These are phyloP conservation scores for Thalassiosira profunda DNA, from an alignment of 108 stramenopile genomes.

Conservation along the genomic window DNA sequence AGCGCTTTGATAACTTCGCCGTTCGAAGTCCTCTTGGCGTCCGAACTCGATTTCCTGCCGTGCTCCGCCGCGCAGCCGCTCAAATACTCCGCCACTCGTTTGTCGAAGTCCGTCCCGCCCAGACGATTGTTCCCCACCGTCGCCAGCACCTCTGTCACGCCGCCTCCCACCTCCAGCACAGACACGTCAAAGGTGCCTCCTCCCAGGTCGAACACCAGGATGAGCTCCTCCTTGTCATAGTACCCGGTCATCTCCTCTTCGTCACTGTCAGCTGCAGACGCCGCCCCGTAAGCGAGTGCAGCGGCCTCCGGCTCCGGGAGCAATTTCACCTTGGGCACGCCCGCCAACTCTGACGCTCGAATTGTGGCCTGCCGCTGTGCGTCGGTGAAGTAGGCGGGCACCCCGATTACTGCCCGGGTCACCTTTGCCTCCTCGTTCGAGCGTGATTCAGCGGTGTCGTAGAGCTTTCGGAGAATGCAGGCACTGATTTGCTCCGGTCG, in stretches of 20 bases:
- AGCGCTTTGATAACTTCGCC: neutral
- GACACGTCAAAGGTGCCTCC: slow-evolving; percentile 97
- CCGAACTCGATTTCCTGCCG: slow-evolving; percentile 6
- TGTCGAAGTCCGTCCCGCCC: slow-evolving; percentile 95
- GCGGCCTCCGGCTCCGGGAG: slow-evolving; percentile 97
- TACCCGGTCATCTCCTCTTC: slow-evolving; percentile 43
- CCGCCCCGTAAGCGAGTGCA: slow-evolving; percentile 92
- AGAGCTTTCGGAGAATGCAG: slow-evolving; percentile 69
- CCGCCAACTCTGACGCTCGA: slow-evolving; percentile 83
- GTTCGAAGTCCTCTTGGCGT: neutral
- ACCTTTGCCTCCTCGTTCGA: slow-evolving; percentile 36
- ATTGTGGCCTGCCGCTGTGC: slow-evolving; percentile 89
- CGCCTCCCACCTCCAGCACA: slow-evolving; percentile 86
- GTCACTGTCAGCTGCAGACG: neutral
- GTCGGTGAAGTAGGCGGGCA: slow-evolving; percentile 97
- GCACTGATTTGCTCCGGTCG: slow-evolving; percentile 84
- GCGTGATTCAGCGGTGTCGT: slow-evolving; percentile 50
- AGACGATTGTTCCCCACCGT: slow-evolving; percentile 89
- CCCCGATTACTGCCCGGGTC: slow-evolving; percentile 90
- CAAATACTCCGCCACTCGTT: slow-evolving; percentile 74
- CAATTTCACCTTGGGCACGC: slow-evolving; percentile 85
- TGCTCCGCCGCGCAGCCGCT: slow-evolving; percentile 30
- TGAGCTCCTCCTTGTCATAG: slow-evolving; percentile 66
- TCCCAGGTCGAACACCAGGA: slow-evolving; percentile 96
- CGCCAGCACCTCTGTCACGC: slow-evolving; percentile 91